A percentile compares a stretch with the other conserved stretches of the same genome.
Conservation (phyloP, 768 basidiomycete species). For the Trametes maxima region DNA sequence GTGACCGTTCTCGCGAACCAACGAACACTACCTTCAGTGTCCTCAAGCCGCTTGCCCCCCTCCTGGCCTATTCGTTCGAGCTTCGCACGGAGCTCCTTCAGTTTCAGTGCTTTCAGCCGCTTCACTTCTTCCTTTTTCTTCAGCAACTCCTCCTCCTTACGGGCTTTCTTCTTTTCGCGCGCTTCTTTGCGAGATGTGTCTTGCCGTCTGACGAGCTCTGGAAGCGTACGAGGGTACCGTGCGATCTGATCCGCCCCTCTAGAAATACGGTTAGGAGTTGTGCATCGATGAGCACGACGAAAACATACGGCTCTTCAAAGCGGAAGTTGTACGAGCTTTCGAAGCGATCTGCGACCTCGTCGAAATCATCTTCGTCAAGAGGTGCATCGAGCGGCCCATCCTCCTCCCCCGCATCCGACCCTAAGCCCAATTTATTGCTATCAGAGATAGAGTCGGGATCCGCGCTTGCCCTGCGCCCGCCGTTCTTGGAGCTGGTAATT, state of each 20-base stretch:
- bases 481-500: slow-evolving; percentile 50
- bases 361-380: slow-evolving; percentile 75
- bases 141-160: slow-evolving; percentile 77
- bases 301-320: slow-evolving; percentile 90
- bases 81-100: slow-evolving; percentile 77
- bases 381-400: slow-evolving; percentile 34
- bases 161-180: slow-evolving; percentile 72
- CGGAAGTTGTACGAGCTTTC: slow-evolving; percentile 98
- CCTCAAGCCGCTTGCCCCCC: slow-evolving; percentile 58
- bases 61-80: slow-evolving; percentile 72
- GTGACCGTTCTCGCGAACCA: not conserved
- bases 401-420: slow-evolving; percentile 1
- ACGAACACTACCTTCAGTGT: slow-evolving; percentile 27
- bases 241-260: slow-evolving; percentile 69
- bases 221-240: slow-evolving; percentile 75
- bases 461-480: slow-evolving; percentile 20
- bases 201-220: slow-evolving; percentile 65
- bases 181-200: slow-evolving; percentile 84
- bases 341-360: slow-evolving; percentile 88
- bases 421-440: slow-evolving; percentile 28
- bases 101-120: slow-evolving; percentile 80
- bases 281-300: not conserved
- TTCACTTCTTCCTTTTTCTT: slow-evolving; percentile 81
- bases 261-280: slow-evolving; percentile 14
- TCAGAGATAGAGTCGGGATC: slow-evolving; percentile 21